phyloP scores from a whole-genome alignment of 306 rosid genomes.

The Carpinus fangiana region DNA sequence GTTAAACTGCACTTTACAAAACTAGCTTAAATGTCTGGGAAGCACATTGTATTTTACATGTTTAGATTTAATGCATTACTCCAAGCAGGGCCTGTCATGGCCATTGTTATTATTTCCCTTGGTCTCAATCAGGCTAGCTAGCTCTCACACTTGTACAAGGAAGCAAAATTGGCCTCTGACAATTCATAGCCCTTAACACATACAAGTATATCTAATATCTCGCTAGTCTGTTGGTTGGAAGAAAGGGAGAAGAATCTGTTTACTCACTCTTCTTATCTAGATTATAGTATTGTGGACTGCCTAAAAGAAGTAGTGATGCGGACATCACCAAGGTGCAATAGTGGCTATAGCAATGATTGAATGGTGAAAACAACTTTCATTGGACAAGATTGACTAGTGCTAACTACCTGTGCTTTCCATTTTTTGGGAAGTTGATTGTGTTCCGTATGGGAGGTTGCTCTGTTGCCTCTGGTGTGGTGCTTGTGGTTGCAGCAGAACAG shows the following conservation, averaged over 20 bases:
- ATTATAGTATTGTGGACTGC: neutral
- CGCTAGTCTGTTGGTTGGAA: conserved; percentile 1
- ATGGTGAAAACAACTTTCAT: neutral
- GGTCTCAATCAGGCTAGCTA: too few species aligned
- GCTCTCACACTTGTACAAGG: too few species aligned
- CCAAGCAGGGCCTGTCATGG: too few species aligned
- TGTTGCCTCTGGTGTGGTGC: neutral
- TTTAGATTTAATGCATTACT: neutral
- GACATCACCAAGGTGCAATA: neutral
- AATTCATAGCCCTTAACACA: too few species aligned
- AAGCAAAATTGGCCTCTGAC: too few species aligned
- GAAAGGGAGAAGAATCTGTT: neutral
- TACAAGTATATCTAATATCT: neutral
- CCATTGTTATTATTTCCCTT: too few species aligned
- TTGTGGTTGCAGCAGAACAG: neutral
- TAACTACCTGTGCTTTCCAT: neutral
- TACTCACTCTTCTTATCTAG: neutral
- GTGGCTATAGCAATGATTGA: neutral
- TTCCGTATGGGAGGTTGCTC: neutral
- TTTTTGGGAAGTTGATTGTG: neutral
- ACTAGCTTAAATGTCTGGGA: too few species aligned
- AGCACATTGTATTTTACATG: neutral
- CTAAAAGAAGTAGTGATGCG: neutral
- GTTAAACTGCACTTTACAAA: too few species aligned
- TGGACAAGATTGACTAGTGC: neutral